Evolutionary conservation across 306 rosid genomes (phyloP), one percentile per base, ranked within the genome.

Genomic region (Geum urbanum): DNA sequence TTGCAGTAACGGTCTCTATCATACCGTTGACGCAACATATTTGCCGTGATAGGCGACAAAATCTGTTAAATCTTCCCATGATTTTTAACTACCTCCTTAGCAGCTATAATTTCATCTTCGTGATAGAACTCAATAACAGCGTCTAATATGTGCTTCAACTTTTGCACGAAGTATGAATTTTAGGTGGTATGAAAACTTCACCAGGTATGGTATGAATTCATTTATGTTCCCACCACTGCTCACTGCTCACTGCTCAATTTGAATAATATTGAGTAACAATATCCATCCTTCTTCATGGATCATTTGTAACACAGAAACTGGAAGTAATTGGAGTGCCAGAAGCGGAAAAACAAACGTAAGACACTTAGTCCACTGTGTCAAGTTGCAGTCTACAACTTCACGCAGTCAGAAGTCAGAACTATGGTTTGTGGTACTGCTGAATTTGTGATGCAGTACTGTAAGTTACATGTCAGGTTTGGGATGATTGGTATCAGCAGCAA

Each of bases 21-120:
- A 8, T 18, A 57, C 53, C 9, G 39, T 51, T 45, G 18, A 14
- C 0, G 57, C 79, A 63, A 70, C 58, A 52, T 53, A 68, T 70
- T 55, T 61, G 22, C 49, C 8, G 63, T 54, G 24, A 57, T 12
- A 1, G 63, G 54, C 4, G 43, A 37, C 69, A 52, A 66, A 58
- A 56, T 11, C 49, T 3, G 19, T 62, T 44, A 7, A 52, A 27
- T 12, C 6, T 47, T 77, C 24, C 37, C 5, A 3, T 69, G 51
- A 41, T 60, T 71, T 40, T 32, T 67, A 48, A 52, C 51, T 80
- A 51, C 77, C 74, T 56, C 71, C 74, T 37, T 43, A 56, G 66
- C 9, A 41, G 40, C n/a, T 60, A 10, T 18, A 67, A 4, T 55
- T 7, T 19, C 10, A 55, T 74, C 62, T 63, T 66, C 43, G 67